Base-by-base conservation (phyloP, 2,329 filamentous ascomycete species). In the Pseudopithomyces maydicus region DNA sequence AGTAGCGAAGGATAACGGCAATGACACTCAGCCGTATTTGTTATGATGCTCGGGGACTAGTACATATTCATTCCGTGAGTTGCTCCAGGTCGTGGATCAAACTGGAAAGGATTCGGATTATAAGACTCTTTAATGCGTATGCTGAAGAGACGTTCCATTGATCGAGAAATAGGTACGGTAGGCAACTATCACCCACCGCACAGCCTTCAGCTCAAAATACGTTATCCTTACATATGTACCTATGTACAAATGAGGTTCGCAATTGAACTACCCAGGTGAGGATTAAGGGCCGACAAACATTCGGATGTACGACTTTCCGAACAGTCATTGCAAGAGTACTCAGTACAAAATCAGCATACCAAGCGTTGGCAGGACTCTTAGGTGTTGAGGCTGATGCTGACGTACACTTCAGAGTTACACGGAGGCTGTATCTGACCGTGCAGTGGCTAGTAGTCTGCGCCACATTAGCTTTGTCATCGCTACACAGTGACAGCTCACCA, bases 311-410 rank as follows among this genome's bases (percentile, higher is more conserved):
- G 20, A 14, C 20, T 17, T 39, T 49, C 46, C 46, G 46, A 17
- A 20, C 15, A 26, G 20, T 8, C 26, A 42, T 17, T 22, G n/a
- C 39, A 20, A 22, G 36, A 47, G 17, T 44, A 22, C 38, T 17
- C 26, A 23, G 14, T 53, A 33, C 8, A 11, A 15, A 10, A n/a
- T 29, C 12, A 50, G 22, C 23, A 29, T 23, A 35, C 26, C 42
- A 48, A 43, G 35, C 12, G 38, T 39, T 45, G 38, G 38, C 44
- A 41, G 8, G 32, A 54, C n/a, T 44, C 32, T 45, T 33, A 60
- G 55, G 58, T 56, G 53, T 54, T 59, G 62, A 57, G 57, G 62
- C 57, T 64, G 60, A 51, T 61, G 64, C 58, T 65, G 64, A 69
- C 63, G 59, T 38, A 29, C 17, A 44, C 41, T 35, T 59, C 61